Evolutionary conservation across 768 basidiomycete genomes (phyloP).

Genomic region (Panus rudis): DNA sequence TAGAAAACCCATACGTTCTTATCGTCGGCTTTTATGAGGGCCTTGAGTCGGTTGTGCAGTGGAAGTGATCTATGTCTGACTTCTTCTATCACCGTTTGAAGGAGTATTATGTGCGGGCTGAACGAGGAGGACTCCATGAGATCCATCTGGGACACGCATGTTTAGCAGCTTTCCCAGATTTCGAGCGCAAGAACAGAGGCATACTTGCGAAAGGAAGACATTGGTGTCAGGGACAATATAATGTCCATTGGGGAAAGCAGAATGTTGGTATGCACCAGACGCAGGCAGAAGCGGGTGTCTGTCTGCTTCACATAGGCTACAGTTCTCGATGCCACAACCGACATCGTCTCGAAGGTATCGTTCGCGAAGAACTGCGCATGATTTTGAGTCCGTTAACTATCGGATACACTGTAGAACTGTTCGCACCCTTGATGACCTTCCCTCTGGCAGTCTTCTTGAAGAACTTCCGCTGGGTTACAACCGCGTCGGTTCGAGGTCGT

Average conservation of each 20-base stretch:
- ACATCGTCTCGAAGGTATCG: conserved; percentile 92
- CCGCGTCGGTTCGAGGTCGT: conserved; percentile 62
- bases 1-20: conserved; percentile 83
- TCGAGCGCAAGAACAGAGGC: neutral
- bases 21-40: conserved; percentile 77
- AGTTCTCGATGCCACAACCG: conserved; percentile 73
- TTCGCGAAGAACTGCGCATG: conserved; percentile 69
- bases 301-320: conserved; percentile 48
- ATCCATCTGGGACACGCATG: conserved; percentile 68
- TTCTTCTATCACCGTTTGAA: conserved; percentile 96
- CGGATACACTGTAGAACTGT: neutral
- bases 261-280: conserved; percentile 52
- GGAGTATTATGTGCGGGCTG: conserved; percentile 73
- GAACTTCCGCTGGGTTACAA: conserved; percentile 81
- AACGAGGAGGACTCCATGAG: conserved; percentile 76
- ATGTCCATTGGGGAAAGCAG: conserved; percentile 57
- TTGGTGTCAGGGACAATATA: conserved; percentile 93
- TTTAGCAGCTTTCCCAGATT: neutral
- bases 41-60: conserved; percentile 86
- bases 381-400: neutral
- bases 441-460: conserved; percentile 94
- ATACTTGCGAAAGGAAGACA: conserved; percentile 80
- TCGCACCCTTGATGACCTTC: conserved; percentile 85
- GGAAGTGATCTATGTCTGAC: conserved; percentile 92
- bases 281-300: conserved; percentile 46